A percentile compares a stretch with the other conserved stretches of the same genome.
Conservation (phyloP, 2,329 filamentous ascomycete species). For the Orbilia javanica region DNA sequence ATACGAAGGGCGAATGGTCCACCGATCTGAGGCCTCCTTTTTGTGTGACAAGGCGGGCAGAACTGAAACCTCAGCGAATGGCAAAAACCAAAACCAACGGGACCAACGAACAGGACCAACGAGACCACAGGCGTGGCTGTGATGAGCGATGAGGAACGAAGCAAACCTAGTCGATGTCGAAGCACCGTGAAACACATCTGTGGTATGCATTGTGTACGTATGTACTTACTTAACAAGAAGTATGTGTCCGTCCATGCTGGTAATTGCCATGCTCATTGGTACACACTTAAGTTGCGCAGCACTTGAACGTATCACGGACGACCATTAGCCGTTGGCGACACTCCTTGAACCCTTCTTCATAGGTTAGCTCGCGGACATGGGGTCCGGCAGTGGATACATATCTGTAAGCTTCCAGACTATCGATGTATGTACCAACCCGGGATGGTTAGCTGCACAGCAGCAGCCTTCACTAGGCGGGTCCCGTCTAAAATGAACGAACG, state of each 20-base stretch:
- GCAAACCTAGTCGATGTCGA: background rate
- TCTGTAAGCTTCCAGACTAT: slow-evolving; percentile 50
- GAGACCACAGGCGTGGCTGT: background rate
- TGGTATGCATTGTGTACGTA: background rate
- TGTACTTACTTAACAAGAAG: background rate
- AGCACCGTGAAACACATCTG: slow-evolving; percentile 21
- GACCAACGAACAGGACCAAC: slow-evolving; percentile 1
- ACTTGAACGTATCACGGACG: slow-evolving; percentile 16
- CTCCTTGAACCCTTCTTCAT: slow-evolving; percentile 26
- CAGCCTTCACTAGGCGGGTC: slow-evolving; percentile 50
- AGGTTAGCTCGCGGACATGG: slow-evolving; percentile 21
- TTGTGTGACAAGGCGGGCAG: slow-evolving; percentile 14
- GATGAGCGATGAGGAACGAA: background rate
- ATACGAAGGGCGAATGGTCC: background rate
- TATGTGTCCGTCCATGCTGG: slow-evolving; percentile 17
- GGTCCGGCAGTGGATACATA: slow-evolving; percentile 33
- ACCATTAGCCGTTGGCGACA: slow-evolving; percentile 46
- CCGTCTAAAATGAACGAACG: slow-evolving; percentile 46
- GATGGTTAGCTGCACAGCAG: slow-evolving; percentile 49
- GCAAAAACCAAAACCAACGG: background rate
- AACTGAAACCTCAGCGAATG: slow-evolving; percentile 11
- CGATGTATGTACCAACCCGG: slow-evolving; percentile 38
- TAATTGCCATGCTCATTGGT: slow-evolving; percentile 25
- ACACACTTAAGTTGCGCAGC: background rate
- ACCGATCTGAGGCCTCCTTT: slow-evolving; percentile 17